A percentile compares a stretch with the other conserved stretches of the same genome.
Evolutionary conservation across 2,329 filamentous ascomycete genomes (phyloP).

Genomic region (Colletotrichum limetticola): DNA sequence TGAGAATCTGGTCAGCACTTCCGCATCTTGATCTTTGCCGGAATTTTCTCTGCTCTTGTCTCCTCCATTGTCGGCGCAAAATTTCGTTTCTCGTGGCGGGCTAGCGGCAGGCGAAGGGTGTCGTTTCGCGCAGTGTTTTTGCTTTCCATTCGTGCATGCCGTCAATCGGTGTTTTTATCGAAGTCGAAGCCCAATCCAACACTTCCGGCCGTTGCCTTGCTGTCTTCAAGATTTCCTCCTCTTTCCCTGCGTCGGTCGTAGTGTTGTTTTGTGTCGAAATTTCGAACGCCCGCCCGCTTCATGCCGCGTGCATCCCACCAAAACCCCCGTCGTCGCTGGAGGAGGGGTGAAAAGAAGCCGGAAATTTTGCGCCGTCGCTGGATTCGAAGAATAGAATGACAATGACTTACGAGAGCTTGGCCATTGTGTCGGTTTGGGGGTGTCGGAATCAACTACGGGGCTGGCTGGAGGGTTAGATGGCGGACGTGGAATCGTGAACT

Average conservation of each 20-base stretch:
- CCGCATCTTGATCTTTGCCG: constrained; percentile 40
- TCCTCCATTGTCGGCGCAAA: constrained; percentile 16
- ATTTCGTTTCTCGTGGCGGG: constrained; percentile 15
- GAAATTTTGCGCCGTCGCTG: constrained; percentile 1
- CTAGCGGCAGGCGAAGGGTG: constrained; percentile 5
- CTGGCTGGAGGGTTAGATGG: constrained; percentile 35
- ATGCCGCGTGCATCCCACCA: constrained; percentile 11
- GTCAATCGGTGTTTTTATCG: not conserved
- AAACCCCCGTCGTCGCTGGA: constrained; percentile 34
- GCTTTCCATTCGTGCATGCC: not conserved
- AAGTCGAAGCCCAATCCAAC: not conserved
- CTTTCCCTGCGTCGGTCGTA: constrained; percentile 19
- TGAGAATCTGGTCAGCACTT: constrained; percentile 42
- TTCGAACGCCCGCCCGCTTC: constrained; percentile 25
- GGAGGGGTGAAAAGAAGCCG: constrained; percentile 33
- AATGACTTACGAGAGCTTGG: constrained; percentile 70
- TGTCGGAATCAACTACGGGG: constrained; percentile 36
- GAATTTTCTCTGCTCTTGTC: not conserved
- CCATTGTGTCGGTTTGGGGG: constrained; percentile 65
- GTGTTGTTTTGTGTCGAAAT: constrained; percentile 14
- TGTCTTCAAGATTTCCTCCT: not conserved
- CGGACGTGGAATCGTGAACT: constrained; percentile 33
- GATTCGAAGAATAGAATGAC: constrained; percentile 10
- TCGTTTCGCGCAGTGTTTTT: constrained; percentile 10
- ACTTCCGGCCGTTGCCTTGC: not conserved